These are phyloP conservation scores for Plantago ovata DNA, from an alignment of 257 asterid species.

Conservation along the genomic window DNA sequence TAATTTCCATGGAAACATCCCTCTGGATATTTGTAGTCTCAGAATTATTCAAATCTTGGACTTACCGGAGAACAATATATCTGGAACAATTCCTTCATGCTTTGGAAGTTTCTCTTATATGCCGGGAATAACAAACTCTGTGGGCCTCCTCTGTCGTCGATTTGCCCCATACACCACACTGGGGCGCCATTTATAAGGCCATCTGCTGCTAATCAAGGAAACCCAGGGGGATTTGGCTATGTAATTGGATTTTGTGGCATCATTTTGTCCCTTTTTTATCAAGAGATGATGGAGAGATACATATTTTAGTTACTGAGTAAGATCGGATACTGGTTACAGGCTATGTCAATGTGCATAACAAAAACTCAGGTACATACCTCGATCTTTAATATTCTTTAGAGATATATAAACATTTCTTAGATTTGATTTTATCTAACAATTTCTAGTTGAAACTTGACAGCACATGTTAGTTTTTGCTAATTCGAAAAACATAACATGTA, in stretches of 20 bases:
- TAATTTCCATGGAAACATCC: too few relatives aligned
- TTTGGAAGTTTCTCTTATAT: conserved; percentile 7
- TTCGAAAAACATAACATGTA: too few relatives aligned
- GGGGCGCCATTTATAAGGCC: too few relatives aligned
- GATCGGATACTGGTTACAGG: conserved; percentile 20
- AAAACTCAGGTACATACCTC: conserved; percentile 7
- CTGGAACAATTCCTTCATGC: conserved; percentile 30
- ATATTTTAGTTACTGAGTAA: neutral
- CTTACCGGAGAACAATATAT: conserved; percentile 28
- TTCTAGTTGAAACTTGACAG: too few relatives aligned
- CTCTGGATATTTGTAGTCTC: conserved; percentile 25
- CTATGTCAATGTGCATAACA: neutral
- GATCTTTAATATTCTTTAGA: too few relatives aligned
- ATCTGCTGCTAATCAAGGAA: too few relatives aligned
- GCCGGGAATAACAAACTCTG: too few relatives aligned
- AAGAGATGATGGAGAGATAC: conserved; percentile 5
- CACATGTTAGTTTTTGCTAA: too few relatives aligned
- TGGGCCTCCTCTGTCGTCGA: neutral
- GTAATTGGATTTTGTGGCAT: neutral
- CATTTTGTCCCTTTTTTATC: neutral
- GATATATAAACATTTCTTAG: too few relatives aligned
- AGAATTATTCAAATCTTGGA: conserved; percentile 31
- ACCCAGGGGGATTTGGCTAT: conserved; percentile 22
- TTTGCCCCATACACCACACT: too few relatives aligned
- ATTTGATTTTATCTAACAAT: too few relatives aligned